Conservation (phyloP, 805 yeast species). For the Ogataea methylovora region DNA sequence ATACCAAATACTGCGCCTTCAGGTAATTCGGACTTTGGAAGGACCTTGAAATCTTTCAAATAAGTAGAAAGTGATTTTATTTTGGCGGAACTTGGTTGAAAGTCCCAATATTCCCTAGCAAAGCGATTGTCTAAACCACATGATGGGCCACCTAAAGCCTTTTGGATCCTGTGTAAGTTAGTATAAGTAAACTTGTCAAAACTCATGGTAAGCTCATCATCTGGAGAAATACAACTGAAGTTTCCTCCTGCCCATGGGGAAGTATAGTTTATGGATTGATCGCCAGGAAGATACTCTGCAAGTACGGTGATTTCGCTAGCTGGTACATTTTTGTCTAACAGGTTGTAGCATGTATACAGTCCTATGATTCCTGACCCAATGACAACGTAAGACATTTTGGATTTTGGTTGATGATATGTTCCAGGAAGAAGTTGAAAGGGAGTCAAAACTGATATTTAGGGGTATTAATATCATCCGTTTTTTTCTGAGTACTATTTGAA, state of each 20-base stretch:
- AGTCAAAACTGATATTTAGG: too few relatives aligned
- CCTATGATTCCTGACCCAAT: constrained; percentile 62
- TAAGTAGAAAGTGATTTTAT: constrained; percentile 40
- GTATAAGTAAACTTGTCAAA: constrained; percentile 54
- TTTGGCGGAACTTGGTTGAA: constrained; percentile 36
- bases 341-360: constrained; percentile 48
- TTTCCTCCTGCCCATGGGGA: constrained; percentile 79
- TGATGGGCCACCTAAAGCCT: constrained; percentile 39
- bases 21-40: constrained; percentile 36
- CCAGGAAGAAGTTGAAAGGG: too few relatives aligned
- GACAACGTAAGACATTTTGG: constrained; percentile 19
- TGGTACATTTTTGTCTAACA: constrained; percentile 32
- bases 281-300: constrained; percentile 72
- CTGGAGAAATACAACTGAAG: constrained; percentile 53
- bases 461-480: too few relatives aligned
- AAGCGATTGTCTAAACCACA: constrained; percentile 48
- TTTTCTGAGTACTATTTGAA: too few relatives aligned
- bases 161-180: constrained; percentile 35
- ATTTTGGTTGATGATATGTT: too few relatives aligned
- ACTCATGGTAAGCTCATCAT: constrained; percentile 39
- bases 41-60: constrained; percentile 35
- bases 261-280: constrained; percentile 63
- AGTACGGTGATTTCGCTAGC: constrained; percentile 43
- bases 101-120: constrained; percentile 57
- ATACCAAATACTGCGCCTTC: constrained; percentile 50